A percentile compares a stretch with the other conserved stretches of the same genome.
Evolutionary conservation across 495 filamentous ascomycete genomes (phyloP).

Genomic region (Tuber borchii): DNA sequence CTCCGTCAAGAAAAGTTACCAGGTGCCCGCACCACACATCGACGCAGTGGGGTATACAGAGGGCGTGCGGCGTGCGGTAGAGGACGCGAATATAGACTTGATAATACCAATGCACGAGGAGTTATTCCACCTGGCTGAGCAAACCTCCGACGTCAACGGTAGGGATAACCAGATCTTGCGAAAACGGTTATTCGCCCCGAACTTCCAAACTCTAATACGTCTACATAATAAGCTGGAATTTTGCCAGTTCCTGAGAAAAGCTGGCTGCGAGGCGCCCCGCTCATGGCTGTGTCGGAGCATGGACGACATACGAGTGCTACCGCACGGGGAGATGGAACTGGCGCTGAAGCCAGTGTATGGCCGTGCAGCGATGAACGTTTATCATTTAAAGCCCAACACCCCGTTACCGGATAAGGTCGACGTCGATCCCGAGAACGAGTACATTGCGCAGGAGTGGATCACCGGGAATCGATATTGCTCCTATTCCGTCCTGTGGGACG

Average conservation of each 20-base stretch:
- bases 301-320: conserved; percentile 17
- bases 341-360: conserved; percentile 42
- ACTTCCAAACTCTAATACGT: conserved; percentile 21
- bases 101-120: conserved; percentile 43
- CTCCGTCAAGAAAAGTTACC: conserved; percentile 27
- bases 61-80: conserved; percentile 25
- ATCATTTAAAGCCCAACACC: conserved; percentile 31
- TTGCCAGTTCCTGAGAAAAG: conserved; percentile 16
- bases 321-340: conserved; percentile 25
- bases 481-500: conserved; percentile 31
- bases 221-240: conserved; percentile 44
- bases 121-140: conserved; percentile 41
- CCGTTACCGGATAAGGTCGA: conserved; percentile 6
- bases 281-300: conserved; percentile 25
- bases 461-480: conserved; percentile 34
- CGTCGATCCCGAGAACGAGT: conserved; percentile 27
- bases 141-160: background rate
- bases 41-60: conserved; percentile 37
- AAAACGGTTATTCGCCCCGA: conserved; percentile 31
- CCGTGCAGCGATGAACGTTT: conserved; percentile 29
- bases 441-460: conserved; percentile 42
- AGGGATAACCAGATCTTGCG: conserved; percentile 8
- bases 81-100: conserved; percentile 38
- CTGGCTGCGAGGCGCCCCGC: conserved; percentile 30
- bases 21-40: conserved; percentile 34